These are phyloP conservation scores for Fusarium coicis DNA, from an alignment of 2,329 filamentous ascomycete genomes.

Conservation along the genomic window DNA sequence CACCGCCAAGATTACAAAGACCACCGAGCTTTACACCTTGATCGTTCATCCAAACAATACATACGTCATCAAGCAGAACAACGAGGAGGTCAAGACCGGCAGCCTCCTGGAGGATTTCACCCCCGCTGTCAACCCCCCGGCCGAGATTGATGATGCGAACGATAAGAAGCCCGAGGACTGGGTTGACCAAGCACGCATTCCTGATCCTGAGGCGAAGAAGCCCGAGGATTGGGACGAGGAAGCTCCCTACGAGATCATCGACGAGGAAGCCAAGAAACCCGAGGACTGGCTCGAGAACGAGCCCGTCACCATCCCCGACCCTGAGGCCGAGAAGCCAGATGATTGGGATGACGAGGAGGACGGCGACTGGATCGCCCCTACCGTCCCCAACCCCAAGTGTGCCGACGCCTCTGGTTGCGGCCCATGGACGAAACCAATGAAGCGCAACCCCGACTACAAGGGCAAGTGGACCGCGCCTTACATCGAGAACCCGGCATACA, in stretches of 20 bases:
- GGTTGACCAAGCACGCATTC: conserved; percentile 92
- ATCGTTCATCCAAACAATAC: conserved; percentile 97
- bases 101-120: conserved; percentile 93
- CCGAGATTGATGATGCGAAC: conserved; percentile 94
- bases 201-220: conserved; percentile 94
- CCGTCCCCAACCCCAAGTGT: conserved; percentile 95
- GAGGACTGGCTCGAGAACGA: conserved; percentile 97
- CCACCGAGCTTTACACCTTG: conserved; percentile 93
- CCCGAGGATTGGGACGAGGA: conserved; percentile 99
- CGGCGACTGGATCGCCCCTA: conserved; percentile 94
- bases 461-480: conserved; percentile 95
- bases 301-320: conserved; percentile 84
- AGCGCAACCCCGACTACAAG: conserved; percentile 97
- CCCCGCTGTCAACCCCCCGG: conserved; percentile 90
- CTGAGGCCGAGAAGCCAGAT: conserved; percentile 95
- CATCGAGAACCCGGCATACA: conserved; percentile 98
- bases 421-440: conserved; percentile 90
- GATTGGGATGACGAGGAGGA: conserved; percentile 99
- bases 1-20: conserved; percentile 88
- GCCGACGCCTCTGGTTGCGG: conserved; percentile 93
- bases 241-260: conserved; percentile 93
- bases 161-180: conserved; percentile 95
- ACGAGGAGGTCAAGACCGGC: conserved; percentile 86
- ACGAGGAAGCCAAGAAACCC: conserved; percentile 89
- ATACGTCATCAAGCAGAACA: conserved; percentile 91